A percentile compares a stretch with the other conserved stretches of the same genome.
Conservation (phyloP, 176 grass and related monocot genomes). For the Elymus sibiricus region DNA sequence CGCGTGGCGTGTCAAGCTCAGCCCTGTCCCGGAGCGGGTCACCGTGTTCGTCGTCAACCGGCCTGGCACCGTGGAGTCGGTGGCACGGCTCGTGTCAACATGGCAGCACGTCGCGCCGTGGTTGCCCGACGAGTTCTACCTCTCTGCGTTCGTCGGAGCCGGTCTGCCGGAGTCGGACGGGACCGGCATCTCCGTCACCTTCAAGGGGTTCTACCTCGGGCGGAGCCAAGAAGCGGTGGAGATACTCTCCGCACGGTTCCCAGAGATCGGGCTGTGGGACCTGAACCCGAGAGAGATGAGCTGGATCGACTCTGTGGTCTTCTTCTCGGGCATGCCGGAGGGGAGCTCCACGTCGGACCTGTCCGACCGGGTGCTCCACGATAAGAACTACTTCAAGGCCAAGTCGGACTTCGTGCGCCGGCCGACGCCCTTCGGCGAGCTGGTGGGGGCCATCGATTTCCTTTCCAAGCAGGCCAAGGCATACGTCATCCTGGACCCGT, state of each 20-base stretch:
- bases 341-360: constrained; percentile 49
- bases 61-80: background rate
- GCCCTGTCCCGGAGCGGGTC: constrained; percentile 48
- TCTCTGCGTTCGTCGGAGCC: constrained; percentile 69
- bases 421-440: constrained; percentile 1
- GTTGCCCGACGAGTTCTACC: constrained; percentile 79
- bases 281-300: constrained; percentile 43
- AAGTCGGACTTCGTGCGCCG: constrained; percentile 66
- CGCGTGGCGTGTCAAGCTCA: constrained; percentile 52
- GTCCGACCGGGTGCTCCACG: constrained; percentile 28
- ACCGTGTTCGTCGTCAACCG: constrained; percentile 53
- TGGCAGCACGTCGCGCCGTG: constrained; percentile 64
- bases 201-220: constrained; percentile 71
- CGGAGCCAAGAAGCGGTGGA: constrained; percentile 1
- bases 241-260: constrained; percentile 33
- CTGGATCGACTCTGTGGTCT: constrained; percentile 77
- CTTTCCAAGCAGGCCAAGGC: constrained; percentile 55
- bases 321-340: constrained; percentile 55
- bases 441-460: constrained; percentile 3
- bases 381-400: constrained; percentile 73
- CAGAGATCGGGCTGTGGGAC: constrained; percentile 31
- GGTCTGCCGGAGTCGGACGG: constrained; percentile 27
- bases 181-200: constrained; percentile 54
- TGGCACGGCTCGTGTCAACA: constrained; percentile 38
- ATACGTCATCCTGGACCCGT: constrained; percentile 73